Base-by-base conservation (phyloP, 2,329 filamentous ascomycete species). In the Botryosphaeria dothidea region DNA sequence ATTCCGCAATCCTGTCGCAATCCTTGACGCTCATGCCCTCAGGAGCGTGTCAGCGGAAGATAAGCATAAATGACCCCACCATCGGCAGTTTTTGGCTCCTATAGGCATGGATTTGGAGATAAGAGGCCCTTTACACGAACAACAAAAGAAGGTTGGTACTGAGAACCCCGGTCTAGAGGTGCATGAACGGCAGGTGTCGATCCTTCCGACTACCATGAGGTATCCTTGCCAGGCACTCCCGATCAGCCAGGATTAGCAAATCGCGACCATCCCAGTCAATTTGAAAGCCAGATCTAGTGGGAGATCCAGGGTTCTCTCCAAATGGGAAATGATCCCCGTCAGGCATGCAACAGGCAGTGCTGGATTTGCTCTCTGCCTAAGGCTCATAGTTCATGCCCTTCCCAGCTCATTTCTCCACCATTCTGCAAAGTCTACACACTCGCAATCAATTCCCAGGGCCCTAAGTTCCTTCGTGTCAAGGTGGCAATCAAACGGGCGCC, bases 401-500 rank as follows among this genome's bases (percentile, higher is more conserved):
- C 56, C 64, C 38, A 66, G 38, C 19, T 66, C 64, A 17, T 51
- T 48, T 23, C 38, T 46, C 93, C 93, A 97, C 93, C 93, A 97
- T 17, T 83, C 88, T 51, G 81, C 81, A 75, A 97, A 97, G 70
- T 93, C 86, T 72, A 88, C 85, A 0, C 92, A 92, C 51, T 85
- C 81, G 64, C 94, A 86, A 72, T 91, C 85, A 68, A 97, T 91
- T 0, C 87, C 92, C 67, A 96, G 74, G 15, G 92, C 87, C 75
- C 86, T 86, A 68, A 97, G 79, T 43, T 82, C 86, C 77, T 85
- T 86, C 8, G 91, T 97, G 71, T 91, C 93, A 51, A 97, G 81
- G 77, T 97, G 92, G 71, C 91, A 94, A 78, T 97, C 92, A 74
- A 92, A 97, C 13, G 93, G 93, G 68, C 93, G 84, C 78, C 93